Evolutionary conservation across 495 filamentous ascomycete species (phyloP).

Genomic region (Hyaloscypha bicolor): DNA sequence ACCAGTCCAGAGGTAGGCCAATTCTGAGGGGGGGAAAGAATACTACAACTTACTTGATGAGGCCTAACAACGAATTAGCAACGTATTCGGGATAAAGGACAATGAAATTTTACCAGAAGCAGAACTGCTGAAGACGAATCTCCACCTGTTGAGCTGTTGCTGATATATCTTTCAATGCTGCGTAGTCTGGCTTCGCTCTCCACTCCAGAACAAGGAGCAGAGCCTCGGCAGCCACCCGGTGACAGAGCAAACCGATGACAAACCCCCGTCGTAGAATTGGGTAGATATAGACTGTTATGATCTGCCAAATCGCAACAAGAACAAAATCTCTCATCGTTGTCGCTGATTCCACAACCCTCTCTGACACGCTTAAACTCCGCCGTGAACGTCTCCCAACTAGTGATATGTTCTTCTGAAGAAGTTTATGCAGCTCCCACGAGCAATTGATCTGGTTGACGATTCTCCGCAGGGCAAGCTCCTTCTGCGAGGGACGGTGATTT

Average conservation of each 20-base stretch:
- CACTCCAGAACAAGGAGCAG: constrained; percentile 84
- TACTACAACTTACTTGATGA: not conserved
- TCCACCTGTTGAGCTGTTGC: constrained; percentile 98
- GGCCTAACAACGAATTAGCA: not conserved
- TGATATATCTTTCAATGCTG: constrained; percentile 92
- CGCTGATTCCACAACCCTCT: constrained; percentile 93
- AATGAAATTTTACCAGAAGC: constrained; percentile 76
- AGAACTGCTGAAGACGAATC: constrained; percentile 96
- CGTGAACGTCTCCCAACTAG: constrained; percentile 79
- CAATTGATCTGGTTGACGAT: constrained; percentile 97
- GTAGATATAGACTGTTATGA: constrained; percentile 75
- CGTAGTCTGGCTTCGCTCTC: constrained; percentile 76
- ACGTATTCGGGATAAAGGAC: not conserved
- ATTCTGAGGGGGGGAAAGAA: not conserved
- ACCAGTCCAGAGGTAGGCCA: not conserved
- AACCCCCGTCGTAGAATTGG: constrained; percentile 76
- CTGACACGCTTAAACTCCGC: constrained; percentile 87
- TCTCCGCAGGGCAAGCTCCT: constrained; percentile 76
- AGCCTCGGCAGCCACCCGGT: constrained; percentile 79
- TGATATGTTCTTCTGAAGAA: constrained; percentile 85
- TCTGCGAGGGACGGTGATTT: constrained; percentile 72
- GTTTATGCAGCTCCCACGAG: constrained; percentile 80
- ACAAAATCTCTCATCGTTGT: constrained; percentile 78
- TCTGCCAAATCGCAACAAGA: constrained; percentile 66
- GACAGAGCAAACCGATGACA: constrained; percentile 74